Evolutionary conservation across 1,284 basidiomycete species (phyloP).

Genomic region (Golubevia pallescens): DNA sequence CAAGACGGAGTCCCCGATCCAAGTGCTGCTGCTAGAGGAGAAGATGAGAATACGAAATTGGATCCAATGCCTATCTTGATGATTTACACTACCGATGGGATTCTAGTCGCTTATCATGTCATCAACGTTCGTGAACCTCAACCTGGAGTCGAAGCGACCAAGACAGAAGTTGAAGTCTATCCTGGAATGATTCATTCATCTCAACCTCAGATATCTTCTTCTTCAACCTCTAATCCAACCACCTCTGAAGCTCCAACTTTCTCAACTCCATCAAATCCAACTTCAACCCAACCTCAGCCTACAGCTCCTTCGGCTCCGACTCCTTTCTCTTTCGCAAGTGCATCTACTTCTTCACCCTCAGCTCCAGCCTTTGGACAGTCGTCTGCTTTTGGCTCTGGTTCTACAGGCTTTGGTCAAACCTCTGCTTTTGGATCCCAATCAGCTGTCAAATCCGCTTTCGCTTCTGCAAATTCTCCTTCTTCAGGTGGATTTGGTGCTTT

Average conservation of each 20-base stretch:
- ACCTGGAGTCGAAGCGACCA: conserved; percentile 5
- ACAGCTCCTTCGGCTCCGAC: not conserved
- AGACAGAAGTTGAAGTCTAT: conserved; percentile 62
- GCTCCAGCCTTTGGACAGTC: conserved; percentile 31
- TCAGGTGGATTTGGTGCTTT: not conserved
- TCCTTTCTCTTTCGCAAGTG: conserved; percentile 1
- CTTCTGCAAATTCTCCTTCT: not conserved
- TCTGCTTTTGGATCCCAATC: conserved; percentile 17
- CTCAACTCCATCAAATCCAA: conserved; percentile 2
- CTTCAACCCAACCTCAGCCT: conserved; percentile 12
- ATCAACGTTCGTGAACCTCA: conserved; percentile 59
- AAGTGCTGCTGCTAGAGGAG: conserved; percentile 66
- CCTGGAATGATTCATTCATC: conserved; percentile 64
- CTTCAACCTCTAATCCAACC: not conserved
- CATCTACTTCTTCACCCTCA: conserved; percentile 1
- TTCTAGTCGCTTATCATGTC: conserved; percentile 68
- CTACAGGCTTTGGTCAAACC: conserved; percentile 10
- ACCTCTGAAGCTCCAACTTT: conserved; percentile 13
- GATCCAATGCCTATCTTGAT: conserved; percentile 66
- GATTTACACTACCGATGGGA: conserved; percentile 68
- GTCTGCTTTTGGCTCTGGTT: conserved; percentile 24
- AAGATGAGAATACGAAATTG: conserved; percentile 65
- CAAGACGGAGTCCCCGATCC: conserved; percentile 55
- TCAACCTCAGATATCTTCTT: not conserved
- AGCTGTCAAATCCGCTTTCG: not conserved